These are phyloP conservation scores for Irpex sp. DNA, from an alignment of 1,284 basidiomycete species.

Conservation along the genomic window DNA sequence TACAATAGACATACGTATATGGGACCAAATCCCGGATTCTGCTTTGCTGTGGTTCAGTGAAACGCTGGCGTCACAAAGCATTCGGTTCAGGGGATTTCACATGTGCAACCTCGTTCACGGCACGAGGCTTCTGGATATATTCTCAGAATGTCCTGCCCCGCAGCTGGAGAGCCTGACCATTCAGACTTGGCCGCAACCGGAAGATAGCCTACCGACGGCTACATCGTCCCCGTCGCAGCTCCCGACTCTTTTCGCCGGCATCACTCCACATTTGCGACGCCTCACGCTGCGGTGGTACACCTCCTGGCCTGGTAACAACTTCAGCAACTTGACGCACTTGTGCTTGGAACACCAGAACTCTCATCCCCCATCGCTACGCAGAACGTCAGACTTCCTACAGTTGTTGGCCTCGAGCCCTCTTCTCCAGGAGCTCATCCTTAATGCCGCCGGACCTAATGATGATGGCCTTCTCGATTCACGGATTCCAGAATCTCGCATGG, in stretches of 20 bases:
- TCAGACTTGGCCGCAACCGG: not conserved
- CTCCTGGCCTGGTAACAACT: slow-evolving; percentile 1
- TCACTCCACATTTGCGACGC: slow-evolving; percentile 2
- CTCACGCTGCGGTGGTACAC: not conserved
- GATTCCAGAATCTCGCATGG: not conserved
- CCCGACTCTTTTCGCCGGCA: slow-evolving; percentile 7
- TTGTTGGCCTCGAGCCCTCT: not conserved
- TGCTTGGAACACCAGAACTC: not conserved
- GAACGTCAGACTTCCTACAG: not conserved
- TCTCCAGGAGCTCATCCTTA: not conserved
- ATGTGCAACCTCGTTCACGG: not conserved
- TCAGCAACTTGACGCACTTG: slow-evolving; percentile 6
- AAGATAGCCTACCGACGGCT: not conserved
- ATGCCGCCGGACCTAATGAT: not conserved
- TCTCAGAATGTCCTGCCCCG: slow-evolving; percentile 11
- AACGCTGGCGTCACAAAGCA: slow-evolving; percentile 8
- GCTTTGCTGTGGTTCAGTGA: slow-evolving; percentile 7
- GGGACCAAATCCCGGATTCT: not conserved
- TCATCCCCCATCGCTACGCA: not conserved
- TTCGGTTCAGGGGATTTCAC: slow-evolving; percentile 10
- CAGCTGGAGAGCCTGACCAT: slow-evolving; percentile 7
- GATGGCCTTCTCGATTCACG: not conserved
- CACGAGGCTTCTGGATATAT: not conserved
- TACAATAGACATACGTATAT: slow-evolving; percentile 6
- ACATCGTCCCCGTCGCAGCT: not conserved